A percentile compares a stretch with the other conserved stretches of the same genome.
Evolutionary conservation across 1,139 yeast species (phyloP).

Genomic region (Nakaseomyces nivariensis): DNA sequence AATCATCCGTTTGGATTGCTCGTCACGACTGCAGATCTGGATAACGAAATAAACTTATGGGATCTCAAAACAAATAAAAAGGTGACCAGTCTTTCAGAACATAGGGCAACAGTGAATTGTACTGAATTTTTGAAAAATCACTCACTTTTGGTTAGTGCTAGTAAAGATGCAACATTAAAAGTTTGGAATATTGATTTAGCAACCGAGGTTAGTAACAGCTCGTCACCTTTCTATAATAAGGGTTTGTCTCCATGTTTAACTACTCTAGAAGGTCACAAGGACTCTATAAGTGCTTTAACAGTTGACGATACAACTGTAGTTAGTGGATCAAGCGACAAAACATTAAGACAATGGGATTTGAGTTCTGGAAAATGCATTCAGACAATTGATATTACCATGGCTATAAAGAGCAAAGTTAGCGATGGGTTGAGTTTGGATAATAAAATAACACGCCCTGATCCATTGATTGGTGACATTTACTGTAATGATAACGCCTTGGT

Average conservation of each 20-base stretch:
- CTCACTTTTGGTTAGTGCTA: constrained; percentile 46
- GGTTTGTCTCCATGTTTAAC: constrained; percentile 30
- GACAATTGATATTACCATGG: constrained; percentile 22
- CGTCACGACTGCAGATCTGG: constrained; percentile 65
- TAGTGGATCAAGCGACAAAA: constrained; percentile 87
- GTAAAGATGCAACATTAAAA: constrained; percentile 49
- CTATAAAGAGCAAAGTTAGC: constrained; percentile 3
- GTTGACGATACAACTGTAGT: constrained; percentile 51
- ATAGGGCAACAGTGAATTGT: constrained; percentile 45
- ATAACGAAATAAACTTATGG: constrained; percentile 80
- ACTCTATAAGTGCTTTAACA: constrained; percentile 52
- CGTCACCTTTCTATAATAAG: neutral
- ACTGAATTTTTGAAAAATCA: constrained; percentile 42
- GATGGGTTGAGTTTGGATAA: neutral
- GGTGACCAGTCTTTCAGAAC: constrained; percentile 42
- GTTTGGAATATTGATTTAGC: constrained; percentile 44
- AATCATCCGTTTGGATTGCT: constrained; percentile 61
- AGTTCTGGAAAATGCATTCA: constrained; percentile 51
- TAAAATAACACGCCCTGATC: neutral
- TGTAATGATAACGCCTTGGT: constrained; percentile 65
- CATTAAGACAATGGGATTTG: constrained; percentile 74
- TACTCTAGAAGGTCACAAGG: constrained; percentile 53
- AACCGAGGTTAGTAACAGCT: constrained; percentile 4
- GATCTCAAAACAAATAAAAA: constrained; percentile 49
- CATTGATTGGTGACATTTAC: constrained; percentile 29